Base-by-base conservation (phyloP, 208 protist genomes). In the Wallacemonas sp. region DNA sequence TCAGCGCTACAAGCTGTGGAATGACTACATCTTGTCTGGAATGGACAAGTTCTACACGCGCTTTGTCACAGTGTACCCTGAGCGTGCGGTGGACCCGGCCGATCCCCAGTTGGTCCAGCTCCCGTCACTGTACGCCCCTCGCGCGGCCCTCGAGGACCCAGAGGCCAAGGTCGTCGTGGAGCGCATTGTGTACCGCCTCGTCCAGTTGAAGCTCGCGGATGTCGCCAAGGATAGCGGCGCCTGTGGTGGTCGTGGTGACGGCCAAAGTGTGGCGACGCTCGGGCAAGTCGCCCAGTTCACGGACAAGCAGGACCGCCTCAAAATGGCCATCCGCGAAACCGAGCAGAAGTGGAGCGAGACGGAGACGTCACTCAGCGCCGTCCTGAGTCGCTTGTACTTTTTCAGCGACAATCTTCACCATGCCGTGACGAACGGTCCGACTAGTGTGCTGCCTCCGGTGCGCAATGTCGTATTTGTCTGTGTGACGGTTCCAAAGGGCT, bases 401-500 rank as follows among this genome's bases (percentile, higher is more conserved):
- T 95, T 95, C 65, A 90, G 84, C 61, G 82, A 93, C 68, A 83
- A 93, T 66, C 66, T 95, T 14, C 79, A 90, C 54, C 49, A 73
- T 32, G 77, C 82, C 0, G 68, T 95, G 57, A 70, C 72, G 11
- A 49, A 69, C 39, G 70, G 46, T 17, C 67, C 76, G 0, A 26
- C 12, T 14, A 29, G 65, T 2, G 76, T 85, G 6, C 54, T 65
- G n/a, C 78, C 90, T 3, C 90, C 90, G 9, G 58, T 78, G 52
- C 74, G 60, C 2, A 78, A 88, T 57, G 90, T 88, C 2, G 64
- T 90, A 0, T 93, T 96, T 81, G 83, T 89, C 57, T 90, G 82
- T 43, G 32, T 96, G 27, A 62, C 75, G 39, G 62, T 96, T 24
- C 72, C 72, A 0, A 68, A 81, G 16, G 90, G 85, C 17, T 61